Base-by-base conservation (phyloP, 208 protist species). In the Phytomonas sp. region DNA sequence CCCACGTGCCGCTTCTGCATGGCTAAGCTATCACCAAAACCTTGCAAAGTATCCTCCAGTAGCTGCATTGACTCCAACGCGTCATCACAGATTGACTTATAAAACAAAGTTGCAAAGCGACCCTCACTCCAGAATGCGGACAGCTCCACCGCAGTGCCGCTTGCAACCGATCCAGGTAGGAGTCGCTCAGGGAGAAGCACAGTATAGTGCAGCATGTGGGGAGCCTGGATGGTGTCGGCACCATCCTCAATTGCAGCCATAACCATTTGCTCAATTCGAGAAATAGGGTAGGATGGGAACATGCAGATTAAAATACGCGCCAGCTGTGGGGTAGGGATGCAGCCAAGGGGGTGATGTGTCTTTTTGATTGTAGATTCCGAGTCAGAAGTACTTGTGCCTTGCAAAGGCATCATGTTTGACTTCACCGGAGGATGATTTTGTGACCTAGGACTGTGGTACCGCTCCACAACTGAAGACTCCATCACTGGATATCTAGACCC, bases 211-310 rank as follows among this genome's bases (percentile, higher is more conserved):
- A 93, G 66, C 62, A 81, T 75, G 4, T 75, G 60, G 7, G 78
- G 70, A 34, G 66, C 76, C 62, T 88, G 77, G 17, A 73, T 26
- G 32, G 29, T 62, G 61, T 78, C 75, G 1, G 78, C 80, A 53
- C 76, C 83, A n/a, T 88, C 79, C 40, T 76, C 74, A 28, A 70
- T 53, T 7, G 84, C 88, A 2, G 81, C 77, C 11, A 75, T 62
- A 17, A 93, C 70, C 30, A 93, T 74, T 69, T 91, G 69, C 69
- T 80, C 66, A 15, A 93, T 31, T 6, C 65, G 73, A 33, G 61
- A 26, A 33, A 76, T 26, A 17, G 85, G 34, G 71, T 93, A 93
- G 60, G 75, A 78, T 17, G 88, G 88, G 75, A 86, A 93, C 81
- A 93, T 88, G 66, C 76, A 72, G 56, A 77, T 72, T 5, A 93